Percentiles rank a stretch among this genome's conserved stretches.
These are phyloP conservation scores for Picochlorum sp. DNA, from an alignment of 139 green algal species.

Conservation along the genomic window DNA sequence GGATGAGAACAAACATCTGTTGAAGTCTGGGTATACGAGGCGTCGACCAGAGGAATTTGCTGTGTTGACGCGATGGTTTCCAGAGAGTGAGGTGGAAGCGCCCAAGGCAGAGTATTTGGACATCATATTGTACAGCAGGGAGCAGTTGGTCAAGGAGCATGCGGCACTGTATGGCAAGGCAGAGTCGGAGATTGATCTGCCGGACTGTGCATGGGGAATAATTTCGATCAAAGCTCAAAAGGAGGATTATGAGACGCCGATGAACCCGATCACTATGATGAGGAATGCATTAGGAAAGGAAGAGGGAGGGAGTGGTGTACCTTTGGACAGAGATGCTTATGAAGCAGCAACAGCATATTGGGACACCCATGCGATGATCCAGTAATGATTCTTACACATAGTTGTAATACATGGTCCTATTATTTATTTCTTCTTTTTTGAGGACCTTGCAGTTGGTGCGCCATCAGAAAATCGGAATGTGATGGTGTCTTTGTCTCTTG, in stretches of 20 bases:
- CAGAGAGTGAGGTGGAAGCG: conserved; percentile 28
- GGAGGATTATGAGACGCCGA: conserved; percentile 78
- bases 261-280: conserved; percentile 95
- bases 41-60: conserved; percentile 74
- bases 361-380: conserved; percentile 66
- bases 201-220: conserved; percentile 82
- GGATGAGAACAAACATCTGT: conserved; percentile 55
- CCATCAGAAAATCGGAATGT: conserved; percentile 14
- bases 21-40: conserved; percentile 63
- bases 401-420: not conserved
- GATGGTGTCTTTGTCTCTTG: not conserved
- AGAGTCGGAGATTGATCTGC: conserved; percentile 18
- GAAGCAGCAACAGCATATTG: conserved; percentile 69
- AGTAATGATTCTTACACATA: conserved; percentile 10
- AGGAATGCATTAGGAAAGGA: conserved; percentile 80
- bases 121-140: conserved; percentile 86
- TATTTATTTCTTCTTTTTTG: conserved; percentile 2
- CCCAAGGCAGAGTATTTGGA: conserved; percentile 75
- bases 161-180: conserved; percentile 44
- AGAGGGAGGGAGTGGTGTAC: conserved; percentile 86
- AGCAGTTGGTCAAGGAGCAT: conserved; percentile 81
- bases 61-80: conserved; percentile 73
- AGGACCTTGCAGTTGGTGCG: not conserved
- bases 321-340: conserved; percentile 67
- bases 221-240: conserved; percentile 83